A percentile compares a stretch with the other conserved stretches of the same genome.
These are phyloP conservation scores for Fusarium decemcellulare DNA, from an alignment of 2,329 filamentous ascomycete genomes.

Conservation along the genomic window DNA sequence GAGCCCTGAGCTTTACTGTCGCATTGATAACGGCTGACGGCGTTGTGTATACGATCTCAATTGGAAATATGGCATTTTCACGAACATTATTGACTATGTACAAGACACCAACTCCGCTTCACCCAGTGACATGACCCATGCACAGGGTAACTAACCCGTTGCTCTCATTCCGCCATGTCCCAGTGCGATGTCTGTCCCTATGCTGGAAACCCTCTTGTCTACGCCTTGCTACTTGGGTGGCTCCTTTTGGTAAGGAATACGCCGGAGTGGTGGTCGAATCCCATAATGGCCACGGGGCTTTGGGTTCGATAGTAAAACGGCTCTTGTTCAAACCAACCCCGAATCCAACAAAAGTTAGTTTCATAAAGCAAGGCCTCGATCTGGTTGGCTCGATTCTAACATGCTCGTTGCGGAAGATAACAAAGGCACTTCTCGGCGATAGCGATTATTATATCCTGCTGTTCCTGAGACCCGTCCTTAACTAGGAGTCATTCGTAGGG, in stretches of 20 bases:
- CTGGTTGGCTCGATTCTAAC: slow-evolving; percentile 67
- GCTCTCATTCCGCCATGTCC: neutral
- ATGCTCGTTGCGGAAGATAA: slow-evolving; percentile 74
- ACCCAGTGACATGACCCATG: neutral
- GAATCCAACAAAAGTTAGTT: slow-evolving; percentile 87
- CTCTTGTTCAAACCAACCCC: slow-evolving; percentile 64
- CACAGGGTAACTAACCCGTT: neutral
- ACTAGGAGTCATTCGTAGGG: slow-evolving; percentile 78
- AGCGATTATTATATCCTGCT: slow-evolving; percentile 68
- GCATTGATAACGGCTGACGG: slow-evolving; percentile 29
- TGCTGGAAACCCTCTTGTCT: too few relatives aligned
- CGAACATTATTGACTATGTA: neutral
- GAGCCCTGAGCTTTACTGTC: slow-evolving; percentile 15
- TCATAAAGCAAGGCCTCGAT: slow-evolving; percentile 71
- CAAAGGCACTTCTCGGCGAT: slow-evolving; percentile 77
- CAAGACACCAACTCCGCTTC: neutral
- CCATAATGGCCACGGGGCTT: slow-evolving; percentile 81
- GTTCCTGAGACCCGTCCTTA: slow-evolving; percentile 59
- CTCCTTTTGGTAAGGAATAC: slow-evolving; percentile 82
- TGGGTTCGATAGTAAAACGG: slow-evolving; percentile 85
- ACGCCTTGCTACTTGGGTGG: slow-evolving; percentile 71
- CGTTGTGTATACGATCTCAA: slow-evolving; percentile 37
- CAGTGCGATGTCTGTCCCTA: too few relatives aligned
- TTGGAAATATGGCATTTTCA: slow-evolving; percentile 20
- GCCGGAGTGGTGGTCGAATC: slow-evolving; percentile 86